Evolutionary conservation across 768 basidiomycete genomes (phyloP), one percentile per base, ranked within the genome.

Genomic region (Daedaleopsis sinensis): DNA sequence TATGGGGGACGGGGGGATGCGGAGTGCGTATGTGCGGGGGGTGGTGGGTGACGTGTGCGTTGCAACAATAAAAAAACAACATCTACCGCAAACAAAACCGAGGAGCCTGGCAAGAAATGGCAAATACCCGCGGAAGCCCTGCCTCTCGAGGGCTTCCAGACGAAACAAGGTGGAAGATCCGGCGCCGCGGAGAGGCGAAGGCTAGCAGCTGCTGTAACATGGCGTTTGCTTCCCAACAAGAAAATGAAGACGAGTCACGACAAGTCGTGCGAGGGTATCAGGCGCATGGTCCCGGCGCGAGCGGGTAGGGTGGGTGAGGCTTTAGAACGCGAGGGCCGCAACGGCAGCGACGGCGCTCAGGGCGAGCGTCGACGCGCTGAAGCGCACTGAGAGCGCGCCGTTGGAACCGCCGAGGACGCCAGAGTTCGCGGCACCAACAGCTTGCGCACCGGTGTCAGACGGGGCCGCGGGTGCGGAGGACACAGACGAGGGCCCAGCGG

Each of bases 391-490:
- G 42, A 72, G 44, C 12, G 60, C 72, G 38, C 73, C 72, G 65
- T 54, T 65, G 24, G 68, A 64, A 21, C 32, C n/a, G 36, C 56
- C 39, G 39, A 62, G 52, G 47, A 67, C 0, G 49, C 79, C 79
- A 43, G 69, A 67, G 43, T 72, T 74, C 15, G 74, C 79, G 13
- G 75, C 76, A 65, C 76, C 77, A 46, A 73, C 69, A 21, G 68
- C 52, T 21, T 58, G 51, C 5, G 70, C 72, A 49, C 59, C 63
- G 19, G n/a, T 27, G 19, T 56, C 51, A 42, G 35, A 43, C 53
- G 48, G 42, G 48, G 65, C 47, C 18, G 61, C 55, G 3, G 59
- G 67, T 11, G 73, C 58, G 12, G 67, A 38, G 5, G 65, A 51
- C 39, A 16, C 39, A 13, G 68, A 3, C 15, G 69, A 38, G 39